Evolutionary conservation across 2,329 filamentous ascomycete genomes (phyloP).

Genomic region (Xylaria sp.): DNA sequence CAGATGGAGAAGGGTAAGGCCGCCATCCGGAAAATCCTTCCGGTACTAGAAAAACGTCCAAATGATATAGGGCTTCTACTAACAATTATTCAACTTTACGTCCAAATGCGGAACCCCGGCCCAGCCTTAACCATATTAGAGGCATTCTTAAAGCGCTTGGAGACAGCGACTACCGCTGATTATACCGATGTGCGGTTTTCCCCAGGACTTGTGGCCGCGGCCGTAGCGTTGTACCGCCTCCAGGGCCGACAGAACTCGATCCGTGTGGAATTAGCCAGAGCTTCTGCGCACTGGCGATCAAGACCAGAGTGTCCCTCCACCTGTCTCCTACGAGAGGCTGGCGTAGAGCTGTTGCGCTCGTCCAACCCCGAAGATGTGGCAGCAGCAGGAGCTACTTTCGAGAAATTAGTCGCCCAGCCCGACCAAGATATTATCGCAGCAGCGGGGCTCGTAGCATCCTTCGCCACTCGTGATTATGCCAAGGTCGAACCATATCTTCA

Average conservation of each 20-base stretch:
- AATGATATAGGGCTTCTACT: slow-evolving; percentile 83
- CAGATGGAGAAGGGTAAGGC: slow-evolving; percentile 71
- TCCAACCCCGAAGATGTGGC: slow-evolving; percentile 73
- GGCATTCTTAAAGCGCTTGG: slow-evolving; percentile 76
- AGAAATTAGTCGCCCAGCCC: slow-evolving; percentile 72
- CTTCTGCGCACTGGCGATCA: slow-evolving; percentile 81
- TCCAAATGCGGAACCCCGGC: slow-evolving; percentile 74
- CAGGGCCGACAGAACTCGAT: slow-evolving; percentile 79
- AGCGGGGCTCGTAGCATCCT: slow-evolving; percentile 87
- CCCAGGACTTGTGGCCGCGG: slow-evolving; percentile 83
- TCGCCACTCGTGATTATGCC: slow-evolving; percentile 69
- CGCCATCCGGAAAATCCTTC: slow-evolving; percentile 74
- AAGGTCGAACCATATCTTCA: slow-evolving; percentile 65
- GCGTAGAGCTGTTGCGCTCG: slow-evolving; percentile 82
- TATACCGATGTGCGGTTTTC: slow-evolving; percentile 79
- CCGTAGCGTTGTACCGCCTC: slow-evolving; percentile 80
- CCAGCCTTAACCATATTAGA: slow-evolving; percentile 81
- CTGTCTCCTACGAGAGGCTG: slow-evolving; percentile 83
- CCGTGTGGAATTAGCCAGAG: slow-evolving; percentile 78
- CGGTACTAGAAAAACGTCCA: slow-evolving; percentile 76
- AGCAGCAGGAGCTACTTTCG: slow-evolving; percentile 82
- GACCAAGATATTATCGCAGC: slow-evolving; percentile 74
- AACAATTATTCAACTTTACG: slow-evolving; percentile 83
- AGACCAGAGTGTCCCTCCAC: slow-evolving; percentile 63
- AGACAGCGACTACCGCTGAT: slow-evolving; percentile 65